Base-by-base conservation (phyloP, 2,329 filamentous ascomycete species). In the Fusarium siculi region DNA sequence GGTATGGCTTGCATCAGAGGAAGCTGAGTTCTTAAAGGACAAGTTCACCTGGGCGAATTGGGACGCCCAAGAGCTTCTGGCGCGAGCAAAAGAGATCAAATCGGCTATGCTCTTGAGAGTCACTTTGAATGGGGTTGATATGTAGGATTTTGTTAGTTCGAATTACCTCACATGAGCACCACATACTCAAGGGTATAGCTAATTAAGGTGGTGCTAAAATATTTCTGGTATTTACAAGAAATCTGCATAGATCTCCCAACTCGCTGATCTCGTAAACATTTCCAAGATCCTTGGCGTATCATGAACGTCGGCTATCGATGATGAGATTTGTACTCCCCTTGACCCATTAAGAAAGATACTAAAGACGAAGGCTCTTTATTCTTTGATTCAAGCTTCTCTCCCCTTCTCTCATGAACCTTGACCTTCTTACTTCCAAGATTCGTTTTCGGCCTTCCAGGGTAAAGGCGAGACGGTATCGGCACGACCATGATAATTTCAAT, bases 1-100 rank as follows among this genome's bases (percentile, higher is more conserved):
- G 4, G 54, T 72, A 0, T 72, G 69, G 69, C 54, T 72, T 53
- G 18, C 30, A 0, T 60, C 53, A 3, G 7, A 9, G 2, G 63
- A 61, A 25, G 54, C 63, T 4, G 4, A 0, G 6, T 68, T 68
- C 19, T 10, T 68, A 40, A 55, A 25, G 25, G 21, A 42, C 5
- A 68, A 68, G 34, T 54, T 68, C 4, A 37, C 44, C 21, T 68
- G 65, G 65, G 47, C 40, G 1, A 68, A 68, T 3, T 68, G 65
- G 65, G 65, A 68, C 21, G 65, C 40, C 3, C 63, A 61, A 12
- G 65, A 68, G 25, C 44, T 68, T 4, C 14, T 34, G 12, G 4
- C 11, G 12, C n/a, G 28, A 21, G 53, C 11, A 16, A 36, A 54
- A 4, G 53, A 66, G 16, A 68, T 68, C 4, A 6, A 40, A n/a